phyloP scores from a whole-genome alignment of 805 yeast genomes.

The Wickerhamiella musiphila region DNA sequence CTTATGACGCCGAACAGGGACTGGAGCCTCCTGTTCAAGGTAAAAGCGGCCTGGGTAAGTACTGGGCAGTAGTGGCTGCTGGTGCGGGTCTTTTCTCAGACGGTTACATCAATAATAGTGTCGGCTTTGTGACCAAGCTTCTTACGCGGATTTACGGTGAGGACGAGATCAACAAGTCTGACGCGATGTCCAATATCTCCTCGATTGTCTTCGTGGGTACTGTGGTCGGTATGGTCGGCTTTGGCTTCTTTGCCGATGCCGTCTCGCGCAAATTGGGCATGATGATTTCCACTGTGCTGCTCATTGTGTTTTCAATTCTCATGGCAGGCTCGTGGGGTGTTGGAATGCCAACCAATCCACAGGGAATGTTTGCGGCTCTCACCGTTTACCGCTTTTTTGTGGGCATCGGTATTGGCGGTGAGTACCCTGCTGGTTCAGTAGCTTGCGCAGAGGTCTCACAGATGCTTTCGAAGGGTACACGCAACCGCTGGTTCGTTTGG shows the following conservation, averaged over 20 bases:
- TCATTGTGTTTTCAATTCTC: conserved; percentile 62
- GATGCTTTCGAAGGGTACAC: conserved; percentile 55
- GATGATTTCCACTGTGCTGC: conserved; percentile 57
- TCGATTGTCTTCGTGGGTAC: conserved; percentile 88
- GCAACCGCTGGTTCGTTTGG: conserved; percentile 80
- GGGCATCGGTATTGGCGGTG: conserved; percentile 89
- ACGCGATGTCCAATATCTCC: conserved; percentile 63
- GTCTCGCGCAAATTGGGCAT: conserved; percentile 69
- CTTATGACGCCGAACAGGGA: neutral
- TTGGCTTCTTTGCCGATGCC: conserved; percentile 70
- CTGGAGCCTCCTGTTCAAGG: neutral
- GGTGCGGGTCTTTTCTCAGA: conserved; percentile 92
- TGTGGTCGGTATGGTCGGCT: conserved; percentile 65
- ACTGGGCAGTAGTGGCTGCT: conserved; percentile 60
- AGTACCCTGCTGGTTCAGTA: conserved; percentile 84
- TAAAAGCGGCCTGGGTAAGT: conserved; percentile 17
- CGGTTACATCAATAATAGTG: conserved; percentile 79
- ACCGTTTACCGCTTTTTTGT: conserved; percentile 74
- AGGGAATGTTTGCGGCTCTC: conserved; percentile 68
- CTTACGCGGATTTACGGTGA: conserved; percentile 46
- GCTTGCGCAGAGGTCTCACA: conserved; percentile 87
- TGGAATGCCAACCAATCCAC: conserved; percentile 32
- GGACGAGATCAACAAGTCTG: conserved; percentile 36
- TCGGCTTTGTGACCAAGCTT: conserved; percentile 60
- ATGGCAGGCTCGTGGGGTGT: conserved; percentile 83